A percentile compares a stretch with the other conserved stretches of the same genome.
phyloP scores from a whole-genome alignment of 2,329 filamentous ascomycete genomes.

The Microdochium nivale region DNA sequence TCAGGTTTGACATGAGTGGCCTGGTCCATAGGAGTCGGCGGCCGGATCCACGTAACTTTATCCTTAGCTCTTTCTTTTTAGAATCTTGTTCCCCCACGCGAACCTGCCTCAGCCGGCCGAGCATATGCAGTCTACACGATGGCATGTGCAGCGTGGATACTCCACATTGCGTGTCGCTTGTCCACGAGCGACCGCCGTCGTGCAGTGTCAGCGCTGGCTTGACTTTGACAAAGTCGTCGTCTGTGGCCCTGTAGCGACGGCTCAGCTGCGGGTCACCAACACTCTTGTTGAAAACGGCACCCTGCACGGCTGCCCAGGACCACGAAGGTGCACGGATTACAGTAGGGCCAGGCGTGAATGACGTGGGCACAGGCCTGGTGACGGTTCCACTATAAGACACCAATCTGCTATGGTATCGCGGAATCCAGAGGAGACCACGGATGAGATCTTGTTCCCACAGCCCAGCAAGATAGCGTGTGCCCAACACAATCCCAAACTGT shows the following conservation, averaged over 20 bases:
- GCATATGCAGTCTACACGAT: background rate
- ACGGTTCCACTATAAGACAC: too few relatives aligned
- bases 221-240: background rate
- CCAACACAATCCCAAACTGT: background rate
- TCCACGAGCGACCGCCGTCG: background rate
- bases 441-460: slow-evolving; percentile 4
- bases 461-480: slow-evolving; percentile 5
- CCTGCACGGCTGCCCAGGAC: slow-evolving; percentile 6
- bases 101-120: background rate
- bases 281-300: background rate
- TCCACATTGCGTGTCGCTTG: background rate
- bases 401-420: background rate
- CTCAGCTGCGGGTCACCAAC: background rate
- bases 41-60: too few relatives aligned
- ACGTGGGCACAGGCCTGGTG: too few relatives aligned
- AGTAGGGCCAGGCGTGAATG: background rate
- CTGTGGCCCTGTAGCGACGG: background rate
- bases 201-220: background rate
- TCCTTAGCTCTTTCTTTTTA: too few relatives aligned
- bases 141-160: background rate
- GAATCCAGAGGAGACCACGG: slow-evolving; percentile 4
- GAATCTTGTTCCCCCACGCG: background rate
- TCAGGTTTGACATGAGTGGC: too few relatives aligned
- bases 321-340: slow-evolving; percentile 3
- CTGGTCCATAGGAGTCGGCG: too few relatives aligned